Conservation (phyloP, 257 asterid species). For the Nicotiana otophora region DNA sequence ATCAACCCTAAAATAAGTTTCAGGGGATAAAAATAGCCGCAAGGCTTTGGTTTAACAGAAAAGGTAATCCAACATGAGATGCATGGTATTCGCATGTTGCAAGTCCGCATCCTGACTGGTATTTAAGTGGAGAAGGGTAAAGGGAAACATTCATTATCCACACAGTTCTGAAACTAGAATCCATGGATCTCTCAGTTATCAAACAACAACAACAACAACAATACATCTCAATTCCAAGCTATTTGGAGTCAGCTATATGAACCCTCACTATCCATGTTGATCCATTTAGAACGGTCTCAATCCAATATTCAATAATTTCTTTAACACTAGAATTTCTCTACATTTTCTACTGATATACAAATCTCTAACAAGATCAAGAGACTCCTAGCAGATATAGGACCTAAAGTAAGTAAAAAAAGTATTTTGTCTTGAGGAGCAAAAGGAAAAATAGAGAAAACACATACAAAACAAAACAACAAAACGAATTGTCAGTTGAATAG, state of each 20-base stretch:
- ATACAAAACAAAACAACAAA: too few relatives aligned
- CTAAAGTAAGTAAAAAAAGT: too few relatives aligned
- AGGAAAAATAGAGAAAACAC: neutral
- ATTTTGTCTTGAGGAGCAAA: neutral
- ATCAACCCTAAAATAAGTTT: too few relatives aligned
- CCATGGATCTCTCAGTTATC: too few relatives aligned
- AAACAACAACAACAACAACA: too few relatives aligned
- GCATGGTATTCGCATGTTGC: neutral
- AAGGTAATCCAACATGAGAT: neutral
- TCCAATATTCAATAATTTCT: neutral
- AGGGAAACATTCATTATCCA: neutral
- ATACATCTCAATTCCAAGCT: neutral
- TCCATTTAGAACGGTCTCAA: neutral
- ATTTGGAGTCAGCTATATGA: neutral
- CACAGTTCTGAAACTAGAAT: too few relatives aligned
- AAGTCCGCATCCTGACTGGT: too few relatives aligned
- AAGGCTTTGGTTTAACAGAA: neutral
- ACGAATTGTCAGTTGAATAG: neutral
- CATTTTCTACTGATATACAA: too few relatives aligned
- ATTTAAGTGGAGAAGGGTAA: too few relatives aligned
- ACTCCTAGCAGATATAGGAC: neutral
- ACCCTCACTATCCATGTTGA: neutral
- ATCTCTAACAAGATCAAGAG: too few relatives aligned
- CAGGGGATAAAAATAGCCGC: neutral
- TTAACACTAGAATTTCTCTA: neutral